phyloP scores from a whole-genome alignment of 2,329 filamentous ascomycete species.

The Sclerotinia glacialis region DNA sequence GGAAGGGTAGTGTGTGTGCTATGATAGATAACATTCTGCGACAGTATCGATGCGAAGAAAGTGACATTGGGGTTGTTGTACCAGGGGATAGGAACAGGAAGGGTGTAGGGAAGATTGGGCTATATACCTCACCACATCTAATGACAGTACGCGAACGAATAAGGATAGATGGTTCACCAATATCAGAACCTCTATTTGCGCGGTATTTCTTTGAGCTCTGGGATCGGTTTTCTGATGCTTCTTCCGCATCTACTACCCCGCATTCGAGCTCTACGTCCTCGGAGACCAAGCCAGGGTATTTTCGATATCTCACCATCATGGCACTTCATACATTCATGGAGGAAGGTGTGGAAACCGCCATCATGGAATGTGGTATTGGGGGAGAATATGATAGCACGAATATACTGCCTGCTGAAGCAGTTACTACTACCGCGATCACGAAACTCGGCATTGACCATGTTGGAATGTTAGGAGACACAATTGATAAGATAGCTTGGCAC shows the following conservation, averaged over 20 bases:
- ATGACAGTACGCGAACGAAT: slow-evolving; percentile 67
- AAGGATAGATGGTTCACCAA: slow-evolving; percentile 56
- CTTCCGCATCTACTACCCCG: slow-evolving; percentile 34
- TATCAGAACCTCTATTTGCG: slow-evolving; percentile 58
- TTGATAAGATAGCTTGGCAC: slow-evolving; percentile 86
- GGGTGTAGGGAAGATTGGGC: slow-evolving; percentile 46
- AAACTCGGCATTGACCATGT: slow-evolving; percentile 85
- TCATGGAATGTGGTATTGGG: slow-evolving; percentile 92
- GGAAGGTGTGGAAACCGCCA: slow-evolving; percentile 72
- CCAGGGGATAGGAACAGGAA: slow-evolving; percentile 18
- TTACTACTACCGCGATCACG: slow-evolving; percentile 68
- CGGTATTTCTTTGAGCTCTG: slow-evolving; percentile 67
- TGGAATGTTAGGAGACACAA: slow-evolving; percentile 72
- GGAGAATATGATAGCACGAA: slow-evolving; percentile 94
- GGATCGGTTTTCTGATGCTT: slow-evolving; percentile 48
- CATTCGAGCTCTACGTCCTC: slow-evolving; percentile 21
- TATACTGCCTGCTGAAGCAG: slow-evolving; percentile 57
- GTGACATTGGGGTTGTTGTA: not conserved
- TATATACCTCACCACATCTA: slow-evolving; percentile 69
- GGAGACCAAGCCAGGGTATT: slow-evolving; percentile 75
- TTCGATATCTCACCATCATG: slow-evolving; percentile 85
- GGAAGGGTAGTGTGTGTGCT: slow-evolving; percentile 70
- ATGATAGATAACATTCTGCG: slow-evolving; percentile 63
- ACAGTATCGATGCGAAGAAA: slow-evolving; percentile 44
- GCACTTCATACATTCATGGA: slow-evolving; percentile 79